Base-by-base conservation (phyloP, 2,329 filamentous ascomycete genomes). In the Talaromyces rugulosus region DNA sequence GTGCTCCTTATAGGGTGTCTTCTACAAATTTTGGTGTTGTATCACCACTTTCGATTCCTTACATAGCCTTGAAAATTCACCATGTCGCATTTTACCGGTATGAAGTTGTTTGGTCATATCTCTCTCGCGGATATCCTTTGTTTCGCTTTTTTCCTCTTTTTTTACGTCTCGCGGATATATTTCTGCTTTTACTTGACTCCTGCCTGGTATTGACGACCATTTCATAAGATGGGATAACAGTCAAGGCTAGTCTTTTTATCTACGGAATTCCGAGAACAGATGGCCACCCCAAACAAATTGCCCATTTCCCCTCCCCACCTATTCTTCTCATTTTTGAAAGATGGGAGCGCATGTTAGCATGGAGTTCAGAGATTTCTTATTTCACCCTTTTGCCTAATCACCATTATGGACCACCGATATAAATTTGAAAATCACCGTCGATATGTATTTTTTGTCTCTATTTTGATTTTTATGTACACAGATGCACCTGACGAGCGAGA, bases 11-110 rank as follows among this genome's bases (percentile, higher is more conserved):
- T 63, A 58, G 56, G 65, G 65, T 64, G 63, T 56, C 60, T 61
- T 63, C 64, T 64, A 68, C 52, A 59, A 51, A n/a, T 61, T 28
- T 62, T 33, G 56, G 62, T 64, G 58, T 56, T 63, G 62, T 71
- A 78, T 75, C 78, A 77, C 68, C 68, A 77, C 68, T 72, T 77
- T 65, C 69, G 70, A 65, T 58, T 57, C 65, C 67, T 68, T 67
- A 63, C 59, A 70, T 66, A 68, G 68, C 66, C 64, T 70, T 68
- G 71, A 61, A 72, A 74, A 73, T 70, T 69, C 70, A 71, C 69
- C 70, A 72, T 75, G 62, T 71, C 70, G 70, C 72, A 74, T 72
- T 64, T 69, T 70, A 72, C 63, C 66, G 69, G 66, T 71, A 67
- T 69, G 67, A 74, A 69, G 27, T 58, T 61, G 44, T 55, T 71